Percentiles rank a stretch among this genome's conserved stretches.
Evolutionary conservation across 495 filamentous ascomycete species (phyloP).

Genomic region (Opeltia flavorubescens): DNA sequence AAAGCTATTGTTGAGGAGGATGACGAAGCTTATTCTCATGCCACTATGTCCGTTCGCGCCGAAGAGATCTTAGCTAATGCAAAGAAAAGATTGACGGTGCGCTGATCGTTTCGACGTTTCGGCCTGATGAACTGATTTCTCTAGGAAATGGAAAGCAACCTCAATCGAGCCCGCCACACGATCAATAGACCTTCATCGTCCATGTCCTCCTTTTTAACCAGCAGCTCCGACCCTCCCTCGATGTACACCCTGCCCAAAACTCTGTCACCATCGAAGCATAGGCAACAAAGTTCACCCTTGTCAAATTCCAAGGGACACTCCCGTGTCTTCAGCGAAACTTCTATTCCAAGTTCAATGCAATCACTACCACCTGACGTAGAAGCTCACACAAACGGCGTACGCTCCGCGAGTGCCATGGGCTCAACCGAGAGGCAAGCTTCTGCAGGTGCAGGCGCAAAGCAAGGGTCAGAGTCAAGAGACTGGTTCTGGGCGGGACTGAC

Average conservation of each 20-base stretch:
- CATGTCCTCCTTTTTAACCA: constrained; percentile 14
- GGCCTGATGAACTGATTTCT: constrained; percentile 9
- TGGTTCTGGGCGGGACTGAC: constrained; percentile 18
- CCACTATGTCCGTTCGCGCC: constrained; percentile 64
- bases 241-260: constrained; percentile 8
- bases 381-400: constrained; percentile 1
- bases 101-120: constrained; percentile 17
- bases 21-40: constrained; percentile 47
- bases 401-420: constrained; percentile 31
- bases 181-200: constrained; percentile 46
- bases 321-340: constrained; percentile 43
- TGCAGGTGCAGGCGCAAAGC: constrained; percentile 1
- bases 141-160: constrained; percentile 84
- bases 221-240: constrained; percentile 8
- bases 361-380: constrained; percentile 13
- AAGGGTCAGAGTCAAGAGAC: constrained; percentile 7
- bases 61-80: constrained; percentile 85
- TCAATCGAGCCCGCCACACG: constrained; percentile 64
- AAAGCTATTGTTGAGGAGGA: constrained; percentile 15
- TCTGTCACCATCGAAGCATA: constrained; percentile 21
- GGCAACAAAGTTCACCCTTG: constrained; percentile 18
- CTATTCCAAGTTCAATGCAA: constrained; percentile 28
- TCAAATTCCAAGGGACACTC: constrained; percentile 33
- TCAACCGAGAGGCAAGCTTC: constrained; percentile 17
- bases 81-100: constrained; percentile 73